Conservation (phyloP, 2,329 filamentous ascomycete species). For the Claviceps cyperi region DNA sequence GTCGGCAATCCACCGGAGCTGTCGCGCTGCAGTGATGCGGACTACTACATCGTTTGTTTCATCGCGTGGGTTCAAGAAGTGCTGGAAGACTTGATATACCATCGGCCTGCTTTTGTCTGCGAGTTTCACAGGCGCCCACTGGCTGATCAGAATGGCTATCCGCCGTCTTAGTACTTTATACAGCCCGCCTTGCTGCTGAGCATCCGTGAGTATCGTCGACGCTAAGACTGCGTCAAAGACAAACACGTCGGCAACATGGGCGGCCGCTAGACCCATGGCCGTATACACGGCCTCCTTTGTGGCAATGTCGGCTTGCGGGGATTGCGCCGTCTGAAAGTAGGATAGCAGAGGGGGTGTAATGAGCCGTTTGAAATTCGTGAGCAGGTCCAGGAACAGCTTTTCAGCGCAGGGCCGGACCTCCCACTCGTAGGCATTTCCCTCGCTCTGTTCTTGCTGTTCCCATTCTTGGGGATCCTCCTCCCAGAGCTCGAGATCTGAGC, state of each 20-base stretch:
- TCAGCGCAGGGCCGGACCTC: slow-evolving; percentile 86
- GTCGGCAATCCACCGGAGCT: slow-evolving; percentile 66
- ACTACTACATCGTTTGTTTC: slow-evolving; percentile 81
- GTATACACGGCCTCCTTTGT: slow-evolving; percentile 92
- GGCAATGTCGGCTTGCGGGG: slow-evolving; percentile 51
- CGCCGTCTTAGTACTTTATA: slow-evolving; percentile 78
- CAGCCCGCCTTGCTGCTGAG: slow-evolving; percentile 44
- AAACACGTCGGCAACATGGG: slow-evolving; percentile 56
- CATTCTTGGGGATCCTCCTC: slow-evolving; percentile 90
- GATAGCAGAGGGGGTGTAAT: slow-evolving; percentile 64
- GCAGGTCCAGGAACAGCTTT: slow-evolving; percentile 81
- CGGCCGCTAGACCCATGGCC: slow-evolving; percentile 73
- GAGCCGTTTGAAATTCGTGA: slow-evolving; percentile 75
- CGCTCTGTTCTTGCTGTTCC: slow-evolving; percentile 78
- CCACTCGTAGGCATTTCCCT: slow-evolving; percentile 80
- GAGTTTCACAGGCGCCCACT: slow-evolving; percentile 76
- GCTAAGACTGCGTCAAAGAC: slow-evolving; percentile 74
- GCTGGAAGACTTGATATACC: slow-evolving; percentile 79
- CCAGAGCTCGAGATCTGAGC: slow-evolving; percentile 79
- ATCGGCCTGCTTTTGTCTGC: slow-evolving; percentile 52
- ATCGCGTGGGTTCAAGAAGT: slow-evolving; percentile 67
- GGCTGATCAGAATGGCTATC: slow-evolving; percentile 74
- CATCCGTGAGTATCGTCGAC: slow-evolving; percentile 62
- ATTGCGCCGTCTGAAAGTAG: slow-evolving; percentile 69
- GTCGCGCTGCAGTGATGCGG: slow-evolving; percentile 75